Conservation (phyloP, 1,284 basidiomycete genomes). For the Pascua guehoae region DNA sequence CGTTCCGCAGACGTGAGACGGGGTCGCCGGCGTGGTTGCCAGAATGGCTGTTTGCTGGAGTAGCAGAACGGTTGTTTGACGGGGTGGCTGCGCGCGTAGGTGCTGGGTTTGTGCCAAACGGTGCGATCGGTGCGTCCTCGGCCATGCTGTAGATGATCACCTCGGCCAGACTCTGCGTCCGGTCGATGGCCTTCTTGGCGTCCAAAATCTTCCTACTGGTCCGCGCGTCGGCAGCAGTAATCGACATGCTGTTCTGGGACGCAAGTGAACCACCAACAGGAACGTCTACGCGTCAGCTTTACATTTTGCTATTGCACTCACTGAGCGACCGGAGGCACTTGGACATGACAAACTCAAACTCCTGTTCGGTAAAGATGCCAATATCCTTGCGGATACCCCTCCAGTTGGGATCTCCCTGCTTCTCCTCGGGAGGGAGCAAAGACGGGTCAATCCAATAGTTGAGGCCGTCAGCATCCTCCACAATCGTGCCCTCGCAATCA, state of each 20-base stretch:
- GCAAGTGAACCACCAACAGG: conserved; percentile 41
- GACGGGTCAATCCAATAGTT: conserved; percentile 38
- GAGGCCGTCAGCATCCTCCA: conserved; percentile 58
- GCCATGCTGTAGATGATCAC: conserved; percentile 89
- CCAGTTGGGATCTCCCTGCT: conserved; percentile 66
- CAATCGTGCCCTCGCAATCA: conserved; percentile 35
- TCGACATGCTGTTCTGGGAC: conserved; percentile 40
- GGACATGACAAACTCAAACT: conserved; percentile 81
- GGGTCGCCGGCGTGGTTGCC: conserved; percentile 4
- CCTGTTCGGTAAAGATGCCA: conserved; percentile 78
- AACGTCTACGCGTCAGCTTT: conserved; percentile 52
- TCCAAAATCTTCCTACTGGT: conserved; percentile 63
- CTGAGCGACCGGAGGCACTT: conserved; percentile 85
- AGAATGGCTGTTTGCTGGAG: conserved; percentile 43
- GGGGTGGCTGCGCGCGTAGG: conserved; percentile 55
- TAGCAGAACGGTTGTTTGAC: conserved; percentile 43
- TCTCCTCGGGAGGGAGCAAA: conserved; percentile 53
- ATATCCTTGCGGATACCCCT: conserved; percentile 71
- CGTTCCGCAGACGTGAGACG: conserved; percentile 31
- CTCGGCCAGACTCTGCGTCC: conserved; percentile 73
- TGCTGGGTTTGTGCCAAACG: conserved; percentile 32
- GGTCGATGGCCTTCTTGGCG: conserved; percentile 72
- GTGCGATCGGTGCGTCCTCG: conserved; percentile 64
- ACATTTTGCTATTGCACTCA: conserved; percentile 51
- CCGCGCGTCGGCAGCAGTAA: conserved; percentile 54